Evolutionary conservation across 352 stramenopile species (phyloP), one percentile per base, ranked within the genome.

Genomic region (Salisapilia sapeloensis): DNA sequence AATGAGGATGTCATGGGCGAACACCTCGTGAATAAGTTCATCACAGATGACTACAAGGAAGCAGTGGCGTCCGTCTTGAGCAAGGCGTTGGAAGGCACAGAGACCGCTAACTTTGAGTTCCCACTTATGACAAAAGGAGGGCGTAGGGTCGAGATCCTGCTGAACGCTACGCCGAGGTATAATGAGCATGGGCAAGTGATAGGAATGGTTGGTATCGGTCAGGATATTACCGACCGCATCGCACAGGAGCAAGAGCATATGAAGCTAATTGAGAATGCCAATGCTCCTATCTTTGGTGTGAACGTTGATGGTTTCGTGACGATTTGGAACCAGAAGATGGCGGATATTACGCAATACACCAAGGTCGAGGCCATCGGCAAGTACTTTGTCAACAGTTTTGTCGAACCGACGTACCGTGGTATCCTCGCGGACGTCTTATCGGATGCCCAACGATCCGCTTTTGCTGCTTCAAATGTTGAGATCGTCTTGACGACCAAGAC

Each of bases 21-120:
- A 38, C 66, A 87, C 2, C 42, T 97, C 4, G 80, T 96, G 5
- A 56, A 94, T 22, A 75, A 87, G 33, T 94, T 94, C 36, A 94
- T 96, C 36, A 75, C 61, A 1, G 48, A 71, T 30, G 60, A 91
- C 20, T 80, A 87, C 29, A 59, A 64, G 9, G 47, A 77, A 11
- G 60, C 55, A 15, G 74, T 90, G 0, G 42, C 49, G 0, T 44
- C 42, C 18, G 74, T 90, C 7, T 34, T 90, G 0, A 63, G 50
- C 0, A 65, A 82, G 42, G 67, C 70, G 1, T 47, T 86, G 0
- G 30, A 53, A 13, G 75, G 72, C 0, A 40, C 39, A 0, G 67
- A 87, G 31, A 80, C 66, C 2, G 65, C 72, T 12, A 86, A 92
- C 36, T 92, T 89, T 39, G 74, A 92, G 34, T 81, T 91, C 23